Evolutionary conservation across 192 early-diverging fungal genomes (phyloP), one percentile per base, ranked within the genome.

Genomic region (Podila verticillata): DNA sequence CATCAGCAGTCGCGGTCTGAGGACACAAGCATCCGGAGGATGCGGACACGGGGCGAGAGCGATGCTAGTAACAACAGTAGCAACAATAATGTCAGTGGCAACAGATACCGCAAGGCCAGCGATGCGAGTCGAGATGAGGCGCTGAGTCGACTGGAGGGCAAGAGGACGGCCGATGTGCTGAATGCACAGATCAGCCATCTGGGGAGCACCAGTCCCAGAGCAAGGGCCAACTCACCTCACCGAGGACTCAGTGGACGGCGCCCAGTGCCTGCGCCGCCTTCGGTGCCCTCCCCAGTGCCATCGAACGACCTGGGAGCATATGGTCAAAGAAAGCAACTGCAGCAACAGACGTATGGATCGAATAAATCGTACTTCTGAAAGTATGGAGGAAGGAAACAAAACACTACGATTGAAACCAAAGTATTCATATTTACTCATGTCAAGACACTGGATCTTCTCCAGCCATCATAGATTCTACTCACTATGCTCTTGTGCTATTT

Each of bases 81-180:
- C 62, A 49, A 34, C 35, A n/a, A 36, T 31, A 63, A 20, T 6
- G n/a, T 10, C 28, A 70, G 34, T n/a, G 64, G 64, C 10, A 80
- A 80, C 34, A 28, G 77, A 15, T 72, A 67, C 31, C 48, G 77
- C 17, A 80, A 70, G 22, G 65, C 64, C 44, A 80, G 77, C 29
- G 77, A 80, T 51, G 77, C 77, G 3, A 80, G 77, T 68, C 61
- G 71, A 19, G 71, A 70, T 30, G 65, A 67, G 17, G 77, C 77
- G 7, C n/a, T 80, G 54, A 70, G 77, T 22, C 69, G 77, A 24
- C 29, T 80, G 51, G 77, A 80, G 61, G 77, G 77, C 24, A 80
- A 72, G 30, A 64, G 77, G 8, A 67, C 67, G 28, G 65, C 62
- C 4, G 77, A 80, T 47, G 65, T 64, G 19, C 31, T 80, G 24